phyloP scores from a whole-genome alignment of 2,329 filamentous ascomycete species.

The Aspergillus bombycis region DNA sequence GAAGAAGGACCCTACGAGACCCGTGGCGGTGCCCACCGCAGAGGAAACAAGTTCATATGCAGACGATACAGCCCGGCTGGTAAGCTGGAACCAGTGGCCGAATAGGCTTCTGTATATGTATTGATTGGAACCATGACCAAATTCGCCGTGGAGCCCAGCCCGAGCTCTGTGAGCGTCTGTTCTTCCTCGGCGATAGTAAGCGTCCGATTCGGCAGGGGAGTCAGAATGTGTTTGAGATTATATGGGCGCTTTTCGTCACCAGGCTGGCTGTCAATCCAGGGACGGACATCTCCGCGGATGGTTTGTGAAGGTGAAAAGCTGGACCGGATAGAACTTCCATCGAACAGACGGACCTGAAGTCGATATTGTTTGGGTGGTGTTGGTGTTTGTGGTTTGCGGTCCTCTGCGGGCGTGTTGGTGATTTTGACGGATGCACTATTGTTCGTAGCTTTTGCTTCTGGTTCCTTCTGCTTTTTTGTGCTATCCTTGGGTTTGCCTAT shows the following conservation, averaged over 20 bases:
- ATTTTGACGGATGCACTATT: constrained; percentile 11
- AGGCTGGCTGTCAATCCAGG: constrained; percentile 73
- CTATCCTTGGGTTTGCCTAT: not conserved
- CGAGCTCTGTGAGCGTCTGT: constrained; percentile 68
- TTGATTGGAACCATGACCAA: constrained; percentile 76
- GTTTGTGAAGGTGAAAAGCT: constrained; percentile 69
- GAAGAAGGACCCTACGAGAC: constrained; percentile 48
- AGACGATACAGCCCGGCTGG: constrained; percentile 47
- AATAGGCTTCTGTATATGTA: constrained; percentile 63
- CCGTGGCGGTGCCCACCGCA: constrained; percentile 45
- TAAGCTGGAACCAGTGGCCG: constrained; percentile 40
- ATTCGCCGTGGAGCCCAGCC: constrained; percentile 77
- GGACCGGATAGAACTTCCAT: constrained; percentile 76
- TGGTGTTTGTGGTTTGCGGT: constrained; percentile 18
- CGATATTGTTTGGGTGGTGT: constrained; percentile 51
- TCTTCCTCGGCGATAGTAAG: constrained; percentile 77
- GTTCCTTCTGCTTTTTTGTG: not conserved
- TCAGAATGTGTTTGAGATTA: constrained; percentile 80
- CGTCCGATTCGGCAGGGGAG: constrained; percentile 73
- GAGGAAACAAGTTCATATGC: constrained; percentile 49
- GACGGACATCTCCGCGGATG: constrained; percentile 68
- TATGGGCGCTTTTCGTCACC: constrained; percentile 67
- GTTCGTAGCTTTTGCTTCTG: constrained; percentile 32
- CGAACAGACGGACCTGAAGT: constrained; percentile 79
- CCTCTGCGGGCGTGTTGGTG: constrained; percentile 12